Percentiles rank a stretch among this genome's conserved stretches.
phyloP scores from a whole-genome alignment of 106 monocot genomes.

The Dioscorea dumetorum region DNA sequence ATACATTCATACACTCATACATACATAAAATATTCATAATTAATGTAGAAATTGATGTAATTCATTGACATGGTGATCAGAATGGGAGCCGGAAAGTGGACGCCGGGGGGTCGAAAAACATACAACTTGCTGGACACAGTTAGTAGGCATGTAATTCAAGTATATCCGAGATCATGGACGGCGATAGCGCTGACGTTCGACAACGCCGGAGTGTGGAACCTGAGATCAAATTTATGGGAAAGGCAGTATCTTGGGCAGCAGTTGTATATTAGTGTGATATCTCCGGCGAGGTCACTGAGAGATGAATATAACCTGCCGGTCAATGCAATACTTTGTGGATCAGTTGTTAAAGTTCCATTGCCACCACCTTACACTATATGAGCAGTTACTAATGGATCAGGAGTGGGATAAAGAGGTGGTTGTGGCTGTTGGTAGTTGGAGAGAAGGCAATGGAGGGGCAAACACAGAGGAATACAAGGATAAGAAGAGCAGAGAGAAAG shows the following conservation, averaged over 20 bases:
- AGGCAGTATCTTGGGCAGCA: conserved; percentile 40
- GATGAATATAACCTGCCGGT: conserved; percentile 17
- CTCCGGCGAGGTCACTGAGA: conserved; percentile 12
- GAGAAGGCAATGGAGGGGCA: neutral
- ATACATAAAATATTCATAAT: too few relatives aligned
- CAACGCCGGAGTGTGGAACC: conserved; percentile 66
- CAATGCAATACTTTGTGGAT: conserved; percentile 11
- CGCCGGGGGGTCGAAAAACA: conserved; percentile 27
- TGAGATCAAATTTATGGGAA: conserved; percentile 44
- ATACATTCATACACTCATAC: too few relatives aligned
- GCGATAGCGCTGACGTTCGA: conserved; percentile 59
- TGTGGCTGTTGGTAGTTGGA: too few relatives aligned
- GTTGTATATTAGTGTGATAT: conserved; percentile 42
- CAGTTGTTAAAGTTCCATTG: conserved; percentile 3
- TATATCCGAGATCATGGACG: conserved; percentile 55
- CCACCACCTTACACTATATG: conserved; percentile 10
- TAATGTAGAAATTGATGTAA: neutral
- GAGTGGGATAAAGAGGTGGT: too few relatives aligned
- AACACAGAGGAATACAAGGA: neutral
- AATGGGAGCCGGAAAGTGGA: conserved; percentile 51
- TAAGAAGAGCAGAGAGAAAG: neutral
- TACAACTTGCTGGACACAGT: conserved; percentile 63
- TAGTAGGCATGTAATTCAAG: conserved; percentile 58
- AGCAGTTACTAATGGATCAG: too few relatives aligned
- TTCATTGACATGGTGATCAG: conserved; percentile 8